Evolutionary conservation across 768 basidiomycete species (phyloP).

Genomic region (Collybia nuda): DNA sequence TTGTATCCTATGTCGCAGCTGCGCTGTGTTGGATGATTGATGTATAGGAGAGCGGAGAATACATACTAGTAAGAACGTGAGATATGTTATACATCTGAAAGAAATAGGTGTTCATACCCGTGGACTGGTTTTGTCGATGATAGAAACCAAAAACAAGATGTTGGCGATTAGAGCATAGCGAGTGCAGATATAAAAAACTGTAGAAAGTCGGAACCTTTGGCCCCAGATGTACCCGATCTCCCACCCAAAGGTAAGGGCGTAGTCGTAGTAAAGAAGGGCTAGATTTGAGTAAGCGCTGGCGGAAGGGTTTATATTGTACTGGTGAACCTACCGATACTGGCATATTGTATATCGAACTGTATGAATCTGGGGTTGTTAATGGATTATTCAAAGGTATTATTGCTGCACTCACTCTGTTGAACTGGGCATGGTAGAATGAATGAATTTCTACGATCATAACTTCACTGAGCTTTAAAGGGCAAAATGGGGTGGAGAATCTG

Average conservation of each 20-base stretch:
- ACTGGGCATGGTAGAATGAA: too few relatives aligned
- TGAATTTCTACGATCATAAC: too few relatives aligned
- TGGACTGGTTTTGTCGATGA: background rate
- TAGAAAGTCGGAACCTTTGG: conserved; percentile 15
- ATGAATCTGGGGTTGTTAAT: background rate
- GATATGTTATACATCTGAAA: background rate
- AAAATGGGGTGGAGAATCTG: too few relatives aligned
- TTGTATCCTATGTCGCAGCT: too few relatives aligned
- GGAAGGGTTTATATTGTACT: too few relatives aligned
- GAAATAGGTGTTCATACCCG: background rate
- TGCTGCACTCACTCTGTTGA: too few relatives aligned
- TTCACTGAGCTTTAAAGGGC: too few relatives aligned
- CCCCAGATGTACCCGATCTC: conserved; percentile 20
- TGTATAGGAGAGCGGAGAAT: too few relatives aligned
- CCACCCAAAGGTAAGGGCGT: background rate
- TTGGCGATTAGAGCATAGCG: conserved; percentile 26
- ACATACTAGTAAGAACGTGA: too few relatives aligned
- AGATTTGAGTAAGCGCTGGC: background rate
- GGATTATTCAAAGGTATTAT: too few relatives aligned
- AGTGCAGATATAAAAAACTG: conserved; percentile 24
- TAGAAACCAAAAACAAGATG: conserved; percentile 21
- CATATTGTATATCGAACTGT: background rate
- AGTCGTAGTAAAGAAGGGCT: background rate
- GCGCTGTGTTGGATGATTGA: too few relatives aligned
- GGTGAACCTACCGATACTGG: background rate